These are phyloP conservation scores for Rosa multiflora DNA, from an alignment of 306 rosid genomes.

Conservation along the genomic window DNA sequence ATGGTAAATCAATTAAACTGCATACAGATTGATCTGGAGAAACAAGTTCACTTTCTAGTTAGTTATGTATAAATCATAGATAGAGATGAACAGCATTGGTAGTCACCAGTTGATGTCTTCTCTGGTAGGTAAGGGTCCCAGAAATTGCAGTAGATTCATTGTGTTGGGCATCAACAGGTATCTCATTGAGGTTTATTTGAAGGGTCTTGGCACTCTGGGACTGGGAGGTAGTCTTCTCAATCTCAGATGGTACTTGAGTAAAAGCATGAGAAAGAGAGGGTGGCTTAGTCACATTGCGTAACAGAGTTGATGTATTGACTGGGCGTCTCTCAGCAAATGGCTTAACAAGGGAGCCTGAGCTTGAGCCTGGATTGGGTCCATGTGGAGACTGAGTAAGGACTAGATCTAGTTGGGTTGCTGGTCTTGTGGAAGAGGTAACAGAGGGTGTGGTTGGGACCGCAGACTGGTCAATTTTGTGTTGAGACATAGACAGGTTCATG, in stretches of 20 bases:
- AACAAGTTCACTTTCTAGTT: background rate
- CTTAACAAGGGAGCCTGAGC: slow-evolving; percentile 61
- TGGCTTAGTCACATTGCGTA: slow-evolving; percentile 38
- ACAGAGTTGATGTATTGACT: slow-evolving; percentile 39
- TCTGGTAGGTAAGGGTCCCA: slow-evolving; percentile 31
- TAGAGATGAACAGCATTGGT: background rate
- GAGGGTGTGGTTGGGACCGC: slow-evolving; percentile 67
- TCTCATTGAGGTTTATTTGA: slow-evolving; percentile 64
- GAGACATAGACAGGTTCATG: slow-evolving; percentile 31
- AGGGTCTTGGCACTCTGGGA: slow-evolving; percentile 25
- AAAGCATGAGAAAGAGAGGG: slow-evolving; percentile 19
- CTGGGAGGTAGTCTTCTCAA: slow-evolving; percentile 14
- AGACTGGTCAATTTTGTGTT: slow-evolving; percentile 32
- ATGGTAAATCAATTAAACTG: background rate
- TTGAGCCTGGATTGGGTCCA: background rate
- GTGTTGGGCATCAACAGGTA: slow-evolving; percentile 31
- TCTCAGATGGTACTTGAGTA: slow-evolving; percentile 7
- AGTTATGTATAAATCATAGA: background rate
- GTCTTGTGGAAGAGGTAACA: slow-evolving; percentile 46
- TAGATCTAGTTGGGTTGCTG: slow-evolving; percentile 22
- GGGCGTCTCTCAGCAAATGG: slow-evolving; percentile 74
- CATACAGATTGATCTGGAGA: background rate
- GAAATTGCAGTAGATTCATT: slow-evolving; percentile 18
- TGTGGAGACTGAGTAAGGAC: slow-evolving; percentile 7
- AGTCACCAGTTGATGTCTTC: slow-evolving; percentile 20